Evolutionary conservation across 345 rosid species (phyloP), one percentile per base, ranked within the genome.

Genomic region (Conringia planisiliqua): DNA sequence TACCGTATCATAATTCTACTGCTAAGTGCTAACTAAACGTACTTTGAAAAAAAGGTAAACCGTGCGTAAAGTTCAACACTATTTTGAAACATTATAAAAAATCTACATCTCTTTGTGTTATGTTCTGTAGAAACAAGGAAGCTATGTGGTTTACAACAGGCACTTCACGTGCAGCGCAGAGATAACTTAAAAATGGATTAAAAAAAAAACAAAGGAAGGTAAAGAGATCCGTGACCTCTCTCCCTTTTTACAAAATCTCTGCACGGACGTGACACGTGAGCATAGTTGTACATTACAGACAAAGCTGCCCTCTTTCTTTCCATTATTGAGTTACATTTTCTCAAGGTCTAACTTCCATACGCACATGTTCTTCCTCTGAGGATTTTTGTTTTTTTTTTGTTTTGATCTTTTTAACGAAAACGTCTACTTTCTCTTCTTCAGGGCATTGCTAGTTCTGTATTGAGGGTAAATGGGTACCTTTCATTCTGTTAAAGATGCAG

Each of bases 401-500:
- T 71, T 38, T 60, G 67, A 48, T 50, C 69, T 26, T 1, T 47
- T 16, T 16, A 47, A 33, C 27, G 29, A 66, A n/a, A 56, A 8
- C 12, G 5, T 27, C 33, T 66, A 66, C 51, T 66, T 66, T 74
- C 42, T 66, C 11, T 66, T 74, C 43, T 66, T 74, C 43, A 67
- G 55, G 73, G 12, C 66, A 14, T 66, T 36, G 38, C 60, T 46
- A 7, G 6, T 71, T 46, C 9, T 17, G 47, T 10, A 48, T 4
- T n/a, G 57, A 38, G 38, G 30, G 39, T 56, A n/a, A 8, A 56
- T 93, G 97, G 92, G 81, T 56, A 87, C 85, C 18, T 89, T 94
- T 83, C 90, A 90, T 66, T 91, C 96, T 36, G 98, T 94, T 65
- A 90, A 86, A 83, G 96, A 94, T 87, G 97, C 98, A 2, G 97